Conservation (phyloP, 2,329 filamentous ascomycete species). For the Lojkania enalia region DNA sequence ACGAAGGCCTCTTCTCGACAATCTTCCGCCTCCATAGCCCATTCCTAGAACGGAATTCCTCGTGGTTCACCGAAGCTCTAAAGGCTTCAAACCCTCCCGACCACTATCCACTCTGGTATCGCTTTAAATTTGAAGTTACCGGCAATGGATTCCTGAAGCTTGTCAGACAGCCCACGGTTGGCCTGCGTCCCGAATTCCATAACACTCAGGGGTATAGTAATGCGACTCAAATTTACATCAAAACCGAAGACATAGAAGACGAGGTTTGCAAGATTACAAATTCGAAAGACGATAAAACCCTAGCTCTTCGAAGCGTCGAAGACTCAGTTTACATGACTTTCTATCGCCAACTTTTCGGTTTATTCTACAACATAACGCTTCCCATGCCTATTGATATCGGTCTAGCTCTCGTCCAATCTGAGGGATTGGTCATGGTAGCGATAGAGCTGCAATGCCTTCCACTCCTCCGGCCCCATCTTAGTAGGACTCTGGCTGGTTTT, state of each 20-base stretch:
- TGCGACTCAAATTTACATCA: conserved; percentile 5
- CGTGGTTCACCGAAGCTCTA: conserved; percentile 14
- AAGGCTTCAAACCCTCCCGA: background rate
- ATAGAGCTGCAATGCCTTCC: conserved; percentile 23
- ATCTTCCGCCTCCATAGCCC: conserved; percentile 18
- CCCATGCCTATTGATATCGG: conserved; percentile 19
- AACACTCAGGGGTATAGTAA: background rate
- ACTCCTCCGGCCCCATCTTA: conserved; percentile 27
- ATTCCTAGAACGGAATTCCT: conserved; percentile 12
- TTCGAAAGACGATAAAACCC: background rate
- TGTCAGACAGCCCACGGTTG: conserved; percentile 1
- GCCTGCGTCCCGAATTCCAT: conserved; percentile 2
- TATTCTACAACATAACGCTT: conserved; percentile 29
- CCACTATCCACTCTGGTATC: conserved; percentile 4
- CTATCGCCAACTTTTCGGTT: conserved; percentile 29
- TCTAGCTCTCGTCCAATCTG: conserved; percentile 26
- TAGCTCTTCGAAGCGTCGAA: background rate
- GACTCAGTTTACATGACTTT: background rate
- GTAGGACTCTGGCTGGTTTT: conserved; percentile 24
- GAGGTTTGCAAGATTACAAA: background rate
- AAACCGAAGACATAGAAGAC: conserved; percentile 11
- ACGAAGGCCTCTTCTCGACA: background rate
- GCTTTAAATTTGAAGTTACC: conserved; percentile 10
- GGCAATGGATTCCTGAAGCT: conserved; percentile 4
- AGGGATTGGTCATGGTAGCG: conserved; percentile 33